Base-by-base conservation (phyloP, 2,329 filamentous ascomycete species). In the Aspergillus awamori region DNA sequence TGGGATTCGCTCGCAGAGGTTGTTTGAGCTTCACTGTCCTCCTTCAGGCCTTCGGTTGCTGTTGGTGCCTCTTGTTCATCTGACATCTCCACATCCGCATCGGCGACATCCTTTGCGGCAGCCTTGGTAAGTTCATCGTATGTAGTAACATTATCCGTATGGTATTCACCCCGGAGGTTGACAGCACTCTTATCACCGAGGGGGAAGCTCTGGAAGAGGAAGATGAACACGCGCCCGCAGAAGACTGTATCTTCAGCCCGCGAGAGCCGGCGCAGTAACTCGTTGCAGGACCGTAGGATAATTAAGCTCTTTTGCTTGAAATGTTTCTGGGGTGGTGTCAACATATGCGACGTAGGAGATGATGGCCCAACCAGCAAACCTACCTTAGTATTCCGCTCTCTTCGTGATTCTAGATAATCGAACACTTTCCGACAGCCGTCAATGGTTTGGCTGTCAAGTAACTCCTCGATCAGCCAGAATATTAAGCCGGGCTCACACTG, bases 151-250 rank as follows among this genome's bases (percentile, higher is more conserved):
- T 99, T 99, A 71, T 98, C 95, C 26, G 91, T 87, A 72, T 99
- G 95, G 68, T 95, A 99, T 79, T 98, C 94, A 68, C 95, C 95
- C 55, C 95, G 87, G 41, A 98, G 83, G 72, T 99, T 99, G 53
- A 99, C 95, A 0, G 95, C 97, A 74, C 95, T 98, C 74, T 94
- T 95, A 77, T 99, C 96, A 33, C 94, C 94, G 0, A 99, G 83
- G 1, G 95, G 95, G 71, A 99, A 98, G 75, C 93, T 96, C 76
- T 99, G 95, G 77, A 98, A 99, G 73, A 99, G 87, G 77, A 97
- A 99, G 65, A 99, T 97, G 77, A 98, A 98, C 26, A 99, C 95
- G 41, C 95, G 87, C 15, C 95, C 95, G 72, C 95, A 99, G 74
- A 99, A 99, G 0, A 96, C 93, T 0, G 95, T 96, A 76, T 99